Conservation (phyloP, 768 basidiomycete genomes). For the Tylopilus rubrobrunneus region DNA sequence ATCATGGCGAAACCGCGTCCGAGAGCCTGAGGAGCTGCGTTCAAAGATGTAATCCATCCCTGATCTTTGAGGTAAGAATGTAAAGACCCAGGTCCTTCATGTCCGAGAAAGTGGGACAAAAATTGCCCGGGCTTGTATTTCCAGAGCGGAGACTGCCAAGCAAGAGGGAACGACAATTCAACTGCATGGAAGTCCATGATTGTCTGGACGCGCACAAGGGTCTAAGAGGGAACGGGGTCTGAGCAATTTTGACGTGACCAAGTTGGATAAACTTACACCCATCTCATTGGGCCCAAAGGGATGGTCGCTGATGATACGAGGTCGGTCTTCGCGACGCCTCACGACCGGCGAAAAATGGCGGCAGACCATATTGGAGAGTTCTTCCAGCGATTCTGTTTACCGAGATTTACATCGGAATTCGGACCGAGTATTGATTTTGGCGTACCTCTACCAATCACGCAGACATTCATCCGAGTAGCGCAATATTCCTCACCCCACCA, state of each 20-base stretch:
- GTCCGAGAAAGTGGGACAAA: conserved; percentile 79
- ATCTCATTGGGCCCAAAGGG: conserved; percentile 70
- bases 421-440: neutral
- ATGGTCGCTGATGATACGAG: conserved; percentile 65
- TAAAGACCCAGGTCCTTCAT: conserved; percentile 91
- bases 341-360: conserved; percentile 67
- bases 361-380: conserved; percentile 59
- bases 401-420: neutral
- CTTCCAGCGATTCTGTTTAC: conserved; percentile 66
- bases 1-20: conserved; percentile 88
- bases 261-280: conserved; percentile 49
- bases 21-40: conserved; percentile 63
- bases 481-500: conserved; percentile 86
- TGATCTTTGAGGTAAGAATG: conserved; percentile 86
- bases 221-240: conserved; percentile 39
- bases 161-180: conserved; percentile 78
- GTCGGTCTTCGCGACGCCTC: conserved; percentile 58
- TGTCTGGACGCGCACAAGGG: conserved; percentile 81
- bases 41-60: conserved; percentile 80
- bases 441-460: conserved; percentile 74
- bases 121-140: conserved; percentile 74
- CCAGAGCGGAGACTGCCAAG: conserved; percentile 70
- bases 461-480: conserved; percentile 77
- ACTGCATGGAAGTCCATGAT: conserved; percentile 83
- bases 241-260: neutral